Conservation (phyloP, 257 asterid genomes). For the Salvia miltiorrhiza region DNA sequence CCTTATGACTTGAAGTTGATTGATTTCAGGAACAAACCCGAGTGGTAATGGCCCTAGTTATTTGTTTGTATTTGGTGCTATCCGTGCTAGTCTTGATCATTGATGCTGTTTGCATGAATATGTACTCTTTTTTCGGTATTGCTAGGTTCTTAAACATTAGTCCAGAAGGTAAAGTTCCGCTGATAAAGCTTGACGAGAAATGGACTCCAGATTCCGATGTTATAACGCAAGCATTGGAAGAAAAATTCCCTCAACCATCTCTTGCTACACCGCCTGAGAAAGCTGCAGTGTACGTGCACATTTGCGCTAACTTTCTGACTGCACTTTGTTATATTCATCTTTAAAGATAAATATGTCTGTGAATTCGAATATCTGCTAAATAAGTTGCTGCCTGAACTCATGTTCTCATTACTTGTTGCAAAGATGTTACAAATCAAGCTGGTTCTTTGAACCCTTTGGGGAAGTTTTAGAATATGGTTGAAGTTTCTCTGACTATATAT, state of each 20-base stretch:
- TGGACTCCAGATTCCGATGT: conserved; percentile 97
- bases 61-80: background rate
- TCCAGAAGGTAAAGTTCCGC: conserved; percentile 94
- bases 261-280: conserved; percentile 80
- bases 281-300: conserved; percentile 63
- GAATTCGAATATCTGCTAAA: background rate
- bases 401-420: background rate
- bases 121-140: background rate
- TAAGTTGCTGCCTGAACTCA: background rate
- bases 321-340: background rate
- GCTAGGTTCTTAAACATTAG: conserved; percentile 66
- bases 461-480: background rate
- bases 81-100: background rate
- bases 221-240: conserved; percentile 78
- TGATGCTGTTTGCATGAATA: background rate
- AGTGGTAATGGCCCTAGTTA: conserved; percentile 47
- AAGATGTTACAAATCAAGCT: background rate
- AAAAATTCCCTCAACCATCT: conserved; percentile 82
- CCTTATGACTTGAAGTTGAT: conserved; percentile 79
- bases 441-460: background rate
- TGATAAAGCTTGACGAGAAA: conserved; percentile 79
- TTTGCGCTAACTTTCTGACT: background rate
- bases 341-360: background rate
- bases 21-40: conserved; percentile 82
- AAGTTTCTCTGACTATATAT: background rate